These are phyloP conservation scores for Schwanniomyces sp. DNA, from an alignment of 805 yeast genomes.

Conservation along the genomic window DNA sequence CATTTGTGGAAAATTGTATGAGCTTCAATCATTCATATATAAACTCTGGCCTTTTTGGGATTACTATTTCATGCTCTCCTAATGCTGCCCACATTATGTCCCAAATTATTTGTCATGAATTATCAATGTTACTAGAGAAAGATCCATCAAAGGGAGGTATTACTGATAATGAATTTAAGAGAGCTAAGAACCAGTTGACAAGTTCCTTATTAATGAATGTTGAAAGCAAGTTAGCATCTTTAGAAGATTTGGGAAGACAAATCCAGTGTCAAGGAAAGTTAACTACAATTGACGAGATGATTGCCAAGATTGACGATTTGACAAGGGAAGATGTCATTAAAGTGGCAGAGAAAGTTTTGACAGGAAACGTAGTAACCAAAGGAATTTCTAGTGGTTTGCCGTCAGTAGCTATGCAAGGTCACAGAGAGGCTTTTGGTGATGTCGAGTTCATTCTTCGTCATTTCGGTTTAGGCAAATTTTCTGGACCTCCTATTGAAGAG, in stretches of 20 bases:
- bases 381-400: slow-evolving; percentile 59
- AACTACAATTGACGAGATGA: slow-evolving; percentile 79
- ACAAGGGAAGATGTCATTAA: slow-evolving; percentile 65
- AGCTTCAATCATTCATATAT: slow-evolving; percentile 88
- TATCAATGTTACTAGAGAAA: slow-evolving; percentile 32
- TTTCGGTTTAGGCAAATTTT: slow-evolving; percentile 68
- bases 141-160: slow-evolving; percentile 53
- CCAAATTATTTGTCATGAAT: slow-evolving; percentile 62
- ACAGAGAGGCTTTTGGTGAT: slow-evolving; percentile 83
- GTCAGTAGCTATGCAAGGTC: slow-evolving; percentile 89
- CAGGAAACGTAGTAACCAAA: slow-evolving; percentile 57
- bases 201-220: slow-evolving; percentile 88
- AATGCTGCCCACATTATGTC: slow-evolving; percentile 83
- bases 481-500: slow-evolving; percentile 16
- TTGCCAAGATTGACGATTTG: slow-evolving; percentile 67
- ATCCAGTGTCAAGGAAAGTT: slow-evolving; percentile 79
- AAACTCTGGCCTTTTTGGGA: slow-evolving; percentile 89
- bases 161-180: slow-evolving; percentile 66
- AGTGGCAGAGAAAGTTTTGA: slow-evolving; percentile 74
- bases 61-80: slow-evolving; percentile 80
- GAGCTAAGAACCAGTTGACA: slow-evolving; percentile 91
- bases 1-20: slow-evolving; percentile 84
- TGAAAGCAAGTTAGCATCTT: slow-evolving; percentile 88
- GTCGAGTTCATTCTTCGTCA: slow-evolving; percentile 60
- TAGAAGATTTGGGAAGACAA: slow-evolving; percentile 95